Conservation (phyloP, 257 asterid species). For the Solanum phureja region DNA sequence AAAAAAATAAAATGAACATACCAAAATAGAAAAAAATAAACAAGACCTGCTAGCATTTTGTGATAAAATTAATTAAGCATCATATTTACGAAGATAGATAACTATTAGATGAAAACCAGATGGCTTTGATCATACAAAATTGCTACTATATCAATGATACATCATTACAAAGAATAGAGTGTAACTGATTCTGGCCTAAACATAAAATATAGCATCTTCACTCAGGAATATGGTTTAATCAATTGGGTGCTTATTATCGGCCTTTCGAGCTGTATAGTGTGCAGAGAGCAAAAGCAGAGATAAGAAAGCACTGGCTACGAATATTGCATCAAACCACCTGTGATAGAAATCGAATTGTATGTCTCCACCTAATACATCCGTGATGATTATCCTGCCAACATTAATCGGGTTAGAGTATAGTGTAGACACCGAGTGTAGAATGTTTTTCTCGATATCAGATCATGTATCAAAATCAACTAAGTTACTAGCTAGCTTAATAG, state of each 20-base stretch:
- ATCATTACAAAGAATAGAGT: not conserved
- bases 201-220: not conserved
- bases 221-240: slow-evolving; percentile 27
- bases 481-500: not conserved
- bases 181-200: not conserved
- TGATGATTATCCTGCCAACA: slow-evolving; percentile 71
- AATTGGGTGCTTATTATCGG: slow-evolving; percentile 78
- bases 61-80: not conserved
- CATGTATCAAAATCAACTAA: not conserved
- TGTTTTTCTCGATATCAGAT: not conserved
- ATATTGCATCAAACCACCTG: slow-evolving; percentile 94
- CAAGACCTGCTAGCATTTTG: not conserved
- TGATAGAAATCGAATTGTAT: slow-evolving; percentile 94
- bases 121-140: not conserved
- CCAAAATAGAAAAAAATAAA: not conserved
- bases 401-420: not conserved
- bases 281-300: slow-evolving; percentile 89
- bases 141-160: not conserved
- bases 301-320: slow-evolving; percentile 91
- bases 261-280: slow-evolving; percentile 87
- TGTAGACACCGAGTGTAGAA: not conserved
- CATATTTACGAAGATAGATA: not conserved
- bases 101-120: not conserved
- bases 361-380: slow-evolving; percentile 93
- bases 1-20: not conserved